Evolutionary conservation across 768 basidiomycete species (phyloP).

Genomic region (Phaffia tasmanica): DNA sequence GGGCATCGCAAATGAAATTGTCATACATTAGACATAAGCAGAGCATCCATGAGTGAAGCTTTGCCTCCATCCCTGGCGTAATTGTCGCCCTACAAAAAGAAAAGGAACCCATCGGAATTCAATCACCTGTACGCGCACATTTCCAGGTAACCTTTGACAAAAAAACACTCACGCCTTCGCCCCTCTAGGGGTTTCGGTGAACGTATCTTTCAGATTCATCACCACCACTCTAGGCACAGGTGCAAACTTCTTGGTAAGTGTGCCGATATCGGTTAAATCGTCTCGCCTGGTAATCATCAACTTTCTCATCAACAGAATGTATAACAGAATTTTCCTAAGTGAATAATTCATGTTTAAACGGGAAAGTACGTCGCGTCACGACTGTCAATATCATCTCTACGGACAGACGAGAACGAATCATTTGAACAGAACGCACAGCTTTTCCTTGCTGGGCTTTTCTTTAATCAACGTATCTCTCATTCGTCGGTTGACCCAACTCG

Average conservation of each 20-base stretch:
- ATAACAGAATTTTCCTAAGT: constrained; percentile 53
- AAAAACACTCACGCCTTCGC: constrained; percentile 49
- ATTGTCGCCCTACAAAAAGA: constrained; percentile 40
- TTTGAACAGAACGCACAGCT: constrained; percentile 44
- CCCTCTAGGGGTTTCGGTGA: constrained; percentile 63
- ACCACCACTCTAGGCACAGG: constrained; percentile 7
- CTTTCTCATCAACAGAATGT: constrained; percentile 69
- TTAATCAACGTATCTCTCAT: constrained; percentile 22
- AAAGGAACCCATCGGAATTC: not conserved
- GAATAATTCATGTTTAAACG: constrained; percentile 39
- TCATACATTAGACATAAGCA: constrained; percentile 70
- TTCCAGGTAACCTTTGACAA: not conserved
- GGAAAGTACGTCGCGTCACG: constrained; percentile 1
- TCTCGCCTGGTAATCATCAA: constrained; percentile 48
- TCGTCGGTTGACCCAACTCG: constrained; percentile 31
- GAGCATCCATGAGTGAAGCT: constrained; percentile 65
- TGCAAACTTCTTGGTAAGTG: constrained; percentile 45
- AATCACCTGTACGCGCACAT: not conserved
- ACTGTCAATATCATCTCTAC: not conserved
- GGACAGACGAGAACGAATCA: not conserved
- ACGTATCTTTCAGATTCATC: constrained; percentile 51
- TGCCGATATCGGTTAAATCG: constrained; percentile 42
- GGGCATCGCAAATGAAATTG: constrained; percentile 59
- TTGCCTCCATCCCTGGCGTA: constrained; percentile 61
- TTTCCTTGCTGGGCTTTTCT: constrained; percentile 37